Conservation (phyloP, 163 green algal species). For the Chloroidium sp. region DNA sequence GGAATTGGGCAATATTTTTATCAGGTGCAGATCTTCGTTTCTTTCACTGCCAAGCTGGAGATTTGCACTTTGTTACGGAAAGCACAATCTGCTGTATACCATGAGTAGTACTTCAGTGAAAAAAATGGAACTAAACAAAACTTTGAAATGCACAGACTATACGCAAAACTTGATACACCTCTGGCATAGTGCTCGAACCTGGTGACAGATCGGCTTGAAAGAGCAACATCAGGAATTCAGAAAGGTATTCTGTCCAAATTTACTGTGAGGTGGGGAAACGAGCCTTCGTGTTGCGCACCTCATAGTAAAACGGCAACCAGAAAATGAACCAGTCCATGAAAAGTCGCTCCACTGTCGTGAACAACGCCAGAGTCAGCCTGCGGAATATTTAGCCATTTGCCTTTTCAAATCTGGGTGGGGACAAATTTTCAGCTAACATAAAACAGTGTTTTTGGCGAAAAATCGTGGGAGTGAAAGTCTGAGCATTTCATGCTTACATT, state of each 20-base stretch:
- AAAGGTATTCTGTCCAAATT: not conserved
- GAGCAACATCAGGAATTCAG: constrained; percentile 14
- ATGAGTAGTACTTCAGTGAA: constrained; percentile 51
- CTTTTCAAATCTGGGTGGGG: too few species aligned
- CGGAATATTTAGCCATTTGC: not conserved
- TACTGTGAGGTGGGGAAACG: not conserved
- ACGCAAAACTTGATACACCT: too few species aligned
- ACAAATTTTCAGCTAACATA: too few species aligned
- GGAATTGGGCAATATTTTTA: not conserved
- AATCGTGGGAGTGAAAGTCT: too few species aligned
- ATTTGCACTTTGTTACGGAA: not conserved
- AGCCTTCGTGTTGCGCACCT: too few species aligned
- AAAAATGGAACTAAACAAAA: too few species aligned
- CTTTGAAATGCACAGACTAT: too few species aligned
- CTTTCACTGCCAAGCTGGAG: not conserved
- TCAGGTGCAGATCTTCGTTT: not conserved
- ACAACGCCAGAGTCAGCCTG: constrained; percentile 44
- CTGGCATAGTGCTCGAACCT: too few species aligned
- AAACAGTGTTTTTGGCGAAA: too few species aligned
- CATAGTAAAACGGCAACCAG: constrained; percentile 12
- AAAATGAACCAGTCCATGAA: constrained; percentile 27
- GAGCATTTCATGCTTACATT: too few species aligned
- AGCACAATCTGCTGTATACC: constrained; percentile 67
- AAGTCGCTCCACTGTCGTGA: constrained; percentile 37
- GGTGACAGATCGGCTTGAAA: not conserved